Conservation (phyloP, 495 filamentous ascomycete species). For the Neurospora sublineolata region DNA sequence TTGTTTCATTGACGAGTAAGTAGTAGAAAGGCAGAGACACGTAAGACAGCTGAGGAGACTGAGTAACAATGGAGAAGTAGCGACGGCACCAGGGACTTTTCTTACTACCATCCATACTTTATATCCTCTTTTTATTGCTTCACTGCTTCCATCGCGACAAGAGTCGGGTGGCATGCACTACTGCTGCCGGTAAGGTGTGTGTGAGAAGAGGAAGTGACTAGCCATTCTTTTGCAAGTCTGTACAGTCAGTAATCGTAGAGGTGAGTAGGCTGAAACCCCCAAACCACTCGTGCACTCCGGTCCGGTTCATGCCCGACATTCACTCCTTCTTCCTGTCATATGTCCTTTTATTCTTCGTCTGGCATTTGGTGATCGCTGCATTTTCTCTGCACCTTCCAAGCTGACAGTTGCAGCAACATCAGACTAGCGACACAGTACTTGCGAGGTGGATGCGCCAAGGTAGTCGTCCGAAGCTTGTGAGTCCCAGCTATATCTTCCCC, state of each 20-base stretch:
- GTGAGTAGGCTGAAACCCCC: background rate
- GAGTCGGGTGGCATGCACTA: background rate
- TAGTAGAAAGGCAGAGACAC: background rate
- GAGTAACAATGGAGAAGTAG: background rate
- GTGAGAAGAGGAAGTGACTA: background rate
- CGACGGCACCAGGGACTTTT: background rate
- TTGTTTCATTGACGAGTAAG: background rate
- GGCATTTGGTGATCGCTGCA: background rate
- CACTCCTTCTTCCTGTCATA: background rate
- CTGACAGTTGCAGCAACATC: background rate
- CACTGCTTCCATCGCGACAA: background rate
- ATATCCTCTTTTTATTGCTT: background rate
- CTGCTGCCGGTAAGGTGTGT: background rate
- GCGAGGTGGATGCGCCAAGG: background rate
- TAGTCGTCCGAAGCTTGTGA: background rate
- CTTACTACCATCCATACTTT: background rate
- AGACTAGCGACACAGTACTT: background rate
- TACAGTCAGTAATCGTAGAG: background rate
- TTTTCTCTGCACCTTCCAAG: background rate
- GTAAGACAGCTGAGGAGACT: background rate
- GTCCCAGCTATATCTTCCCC: background rate
- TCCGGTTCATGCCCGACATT: background rate
- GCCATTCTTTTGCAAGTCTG: background rate
- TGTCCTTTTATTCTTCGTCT: background rate
- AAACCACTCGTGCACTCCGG: background rate